Base-by-base conservation (phyloP, 495 filamentous ascomycete genomes). In the Hypoxylon fuscum region DNA sequence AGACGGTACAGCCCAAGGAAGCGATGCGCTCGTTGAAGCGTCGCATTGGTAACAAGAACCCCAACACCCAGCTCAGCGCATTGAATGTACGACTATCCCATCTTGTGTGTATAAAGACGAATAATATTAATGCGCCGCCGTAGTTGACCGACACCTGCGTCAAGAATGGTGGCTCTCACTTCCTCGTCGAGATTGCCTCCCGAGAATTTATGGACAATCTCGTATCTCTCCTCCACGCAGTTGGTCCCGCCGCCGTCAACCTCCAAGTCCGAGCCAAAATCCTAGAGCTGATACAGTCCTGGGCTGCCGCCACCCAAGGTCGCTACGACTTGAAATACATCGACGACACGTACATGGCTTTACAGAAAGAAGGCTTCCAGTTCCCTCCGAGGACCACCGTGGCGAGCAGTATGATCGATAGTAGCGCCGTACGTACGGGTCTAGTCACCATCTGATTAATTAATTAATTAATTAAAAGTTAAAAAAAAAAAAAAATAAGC, bases 201-300 rank as follows among this genome's bases (percentile, higher is more conserved):
- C 86, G 94, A 54, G 95, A 98, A 77, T 98, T 98, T 65, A 96
- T 98, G 91, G 95, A 98, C 74, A 97, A 96, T 68, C 76, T 98
- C 27, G 90, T 93, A 8, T 96, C 93, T 14, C 79, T 98, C 5
- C 79, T 98, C 34, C 95, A 94, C 71, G 87, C 85, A 5, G 85
- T 88, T 23, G 91, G 91, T 34, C 85, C 85, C 15, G 87, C 85
- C 23, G 86, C 90, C 9, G 81, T 93, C 22, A 96, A 97, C 70
- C 75, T 86, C 46, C 90, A 96, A 15, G 95, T 98, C 14, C 90
- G 89, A 68, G 81, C 81, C 51, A 97, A 94, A 77, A 95, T 97
- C 47, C 77, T 98, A 61, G 95, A 96, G 71, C 79, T 98, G 41
- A 90, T 98, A 51, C 95, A 98, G 66, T 86, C 87, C 27, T 98